Percentiles rank a stretch among this genome's conserved stretches.
phyloP scores from a whole-genome alignment of 805 yeast species.

The Zygoascus bituminiphila region DNA sequence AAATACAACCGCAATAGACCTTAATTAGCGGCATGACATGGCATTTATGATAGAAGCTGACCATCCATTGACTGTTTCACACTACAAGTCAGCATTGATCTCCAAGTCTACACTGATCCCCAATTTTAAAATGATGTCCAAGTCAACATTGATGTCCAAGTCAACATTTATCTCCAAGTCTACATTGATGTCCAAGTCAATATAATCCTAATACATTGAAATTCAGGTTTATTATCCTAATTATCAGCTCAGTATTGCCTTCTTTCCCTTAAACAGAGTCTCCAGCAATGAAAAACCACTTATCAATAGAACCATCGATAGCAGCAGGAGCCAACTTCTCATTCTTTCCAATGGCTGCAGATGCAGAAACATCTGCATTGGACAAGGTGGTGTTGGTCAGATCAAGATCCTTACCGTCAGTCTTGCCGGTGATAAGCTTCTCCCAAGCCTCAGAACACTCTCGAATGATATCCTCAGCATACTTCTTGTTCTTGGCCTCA shows the following conservation, averaged over 20 bases:
- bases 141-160: too few relatives aligned
- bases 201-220: not conserved
- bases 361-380: slow-evolving; percentile 19
- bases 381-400: slow-evolving; percentile 68
- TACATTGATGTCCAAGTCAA: too few relatives aligned
- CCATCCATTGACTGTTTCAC: too few relatives aligned
- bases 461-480: slow-evolving; percentile 74
- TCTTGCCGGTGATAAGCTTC: slow-evolving; percentile 56
- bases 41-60: too few relatives aligned
- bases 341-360: slow-evolving; percentile 51
- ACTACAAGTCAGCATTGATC: too few relatives aligned
- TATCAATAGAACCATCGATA: slow-evolving; percentile 92
- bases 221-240: not conserved
- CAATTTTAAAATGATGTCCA: too few relatives aligned
- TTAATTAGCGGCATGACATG: too few relatives aligned
- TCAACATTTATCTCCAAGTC: too few relatives aligned
- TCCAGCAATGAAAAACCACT: slow-evolving; percentile 91
- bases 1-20: too few relatives aligned
- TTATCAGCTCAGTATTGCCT: not conserved
- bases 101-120: too few relatives aligned
- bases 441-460: slow-evolving; percentile 86
- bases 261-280: slow-evolving; percentile 24
- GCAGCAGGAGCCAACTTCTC: slow-evolving; percentile 76
- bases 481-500: slow-evolving; percentile 76
- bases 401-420: slow-evolving; percentile 56